These are phyloP conservation scores for Ophiostoma perfectum DNA, from an alignment of 2,329 filamentous ascomycete species.

Conservation along the genomic window DNA sequence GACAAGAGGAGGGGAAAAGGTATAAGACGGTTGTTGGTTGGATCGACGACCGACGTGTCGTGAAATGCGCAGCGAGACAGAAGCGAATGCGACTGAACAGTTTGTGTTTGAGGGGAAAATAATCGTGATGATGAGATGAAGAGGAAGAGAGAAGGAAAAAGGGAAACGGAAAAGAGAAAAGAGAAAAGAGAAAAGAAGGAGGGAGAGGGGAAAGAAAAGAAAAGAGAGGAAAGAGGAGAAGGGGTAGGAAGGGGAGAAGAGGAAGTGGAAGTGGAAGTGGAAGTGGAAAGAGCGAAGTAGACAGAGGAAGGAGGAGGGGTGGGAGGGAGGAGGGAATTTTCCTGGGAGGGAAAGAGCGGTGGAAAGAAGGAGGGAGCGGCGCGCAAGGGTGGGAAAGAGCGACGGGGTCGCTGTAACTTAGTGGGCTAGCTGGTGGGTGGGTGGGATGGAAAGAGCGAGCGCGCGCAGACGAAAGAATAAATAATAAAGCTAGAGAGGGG, in stretches of 20 bases:
- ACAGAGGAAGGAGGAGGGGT: slow-evolving; percentile 28
- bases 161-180: slow-evolving; percentile 3
- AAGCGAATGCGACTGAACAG: background rate
- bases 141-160: background rate
- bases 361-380: slow-evolving; percentile 26
- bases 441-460: slow-evolving; percentile 9
- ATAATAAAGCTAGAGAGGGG: slow-evolving; percentile 26
- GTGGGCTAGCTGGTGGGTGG: slow-evolving; percentile 14
- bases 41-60: slow-evolving; percentile 2
- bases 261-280: slow-evolving; percentile 25
- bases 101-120: background rate
- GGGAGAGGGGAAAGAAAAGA: slow-evolving; percentile 13
- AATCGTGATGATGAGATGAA: slow-evolving; percentile 6
- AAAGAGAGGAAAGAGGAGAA: slow-evolving; percentile 25
- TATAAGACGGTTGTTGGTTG: background rate
- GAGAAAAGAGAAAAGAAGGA: slow-evolving; percentile 22
- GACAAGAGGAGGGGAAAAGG: slow-evolving; percentile 14
- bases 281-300: slow-evolving; percentile 25
- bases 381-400: slow-evolving; percentile 23
- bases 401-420: slow-evolving; percentile 19
- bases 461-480: slow-evolving; percentile 28
- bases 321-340: slow-evolving; percentile 28
- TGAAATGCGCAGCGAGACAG: slow-evolving; percentile 8
- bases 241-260: slow-evolving; percentile 26
- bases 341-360: slow-evolving; percentile 25